Evolutionary conservation across 176 grass and related monocot species (phyloP).

Genomic region (Zea mays): DNA sequence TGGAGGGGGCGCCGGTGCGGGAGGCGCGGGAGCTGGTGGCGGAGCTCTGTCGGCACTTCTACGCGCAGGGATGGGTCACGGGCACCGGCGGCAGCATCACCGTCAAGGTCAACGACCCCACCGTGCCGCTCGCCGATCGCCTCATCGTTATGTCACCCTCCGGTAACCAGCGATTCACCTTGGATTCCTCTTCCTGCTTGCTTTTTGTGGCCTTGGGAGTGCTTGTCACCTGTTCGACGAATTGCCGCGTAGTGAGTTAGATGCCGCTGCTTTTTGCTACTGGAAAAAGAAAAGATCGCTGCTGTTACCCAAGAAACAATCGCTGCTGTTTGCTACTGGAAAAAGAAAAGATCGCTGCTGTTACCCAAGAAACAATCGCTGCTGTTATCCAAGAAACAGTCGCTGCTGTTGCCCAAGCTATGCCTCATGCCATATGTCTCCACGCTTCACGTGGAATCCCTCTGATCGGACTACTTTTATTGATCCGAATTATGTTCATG

Average conservation of each 20-base stretch:
- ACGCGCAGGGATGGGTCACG: constrained; percentile 82
- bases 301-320: not conserved
- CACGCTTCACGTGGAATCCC: not conserved
- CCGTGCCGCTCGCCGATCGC: constrained; percentile 57
- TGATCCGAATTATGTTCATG: not conserved
- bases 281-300: not conserved
- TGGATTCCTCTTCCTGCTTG: not conserved
- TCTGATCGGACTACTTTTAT: not conserved
- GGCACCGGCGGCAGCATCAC: constrained; percentile 81
- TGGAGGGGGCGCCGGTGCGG: constrained; percentile 49
- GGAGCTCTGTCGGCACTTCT: constrained; percentile 92
- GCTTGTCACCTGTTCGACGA: constrained; percentile 27
- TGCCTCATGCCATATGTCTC: not conserved
- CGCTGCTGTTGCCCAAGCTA: not conserved
- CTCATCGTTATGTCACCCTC: constrained; percentile 90
- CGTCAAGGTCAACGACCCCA: constrained; percentile 80
- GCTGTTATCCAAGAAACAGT: not conserved
- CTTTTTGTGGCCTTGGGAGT: not conserved
- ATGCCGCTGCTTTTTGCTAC: not conserved
- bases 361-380: not conserved
- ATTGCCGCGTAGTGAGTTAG: constrained; percentile 3
- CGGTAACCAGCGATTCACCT: constrained; percentile 39
- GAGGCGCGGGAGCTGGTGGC: constrained; percentile 81
- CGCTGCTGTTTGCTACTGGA: not conserved
- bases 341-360: not conserved